phyloP scores from a whole-genome alignment of 2,329 filamentous ascomycete genomes.

The Epichloe amarillans region DNA sequence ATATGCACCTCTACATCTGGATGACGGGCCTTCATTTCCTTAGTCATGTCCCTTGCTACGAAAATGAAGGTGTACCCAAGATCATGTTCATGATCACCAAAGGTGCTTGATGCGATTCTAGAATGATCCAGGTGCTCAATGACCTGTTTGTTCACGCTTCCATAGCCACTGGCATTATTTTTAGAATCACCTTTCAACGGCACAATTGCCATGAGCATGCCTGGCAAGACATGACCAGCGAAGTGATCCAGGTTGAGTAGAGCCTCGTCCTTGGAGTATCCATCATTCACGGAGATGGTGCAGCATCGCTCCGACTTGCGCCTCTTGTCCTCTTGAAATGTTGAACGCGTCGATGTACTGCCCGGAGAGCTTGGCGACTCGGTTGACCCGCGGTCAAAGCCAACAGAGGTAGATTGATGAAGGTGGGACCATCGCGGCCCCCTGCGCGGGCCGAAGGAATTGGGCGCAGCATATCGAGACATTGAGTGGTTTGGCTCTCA shows the following conservation, averaged over 20 bases:
- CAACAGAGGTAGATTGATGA: slow-evolving; percentile 36
- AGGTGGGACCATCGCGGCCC: slow-evolving; percentile 39
- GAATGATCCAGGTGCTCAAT: slow-evolving; percentile 15
- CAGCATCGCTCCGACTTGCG: slow-evolving; percentile 33
- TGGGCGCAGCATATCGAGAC: slow-evolving; percentile 27
- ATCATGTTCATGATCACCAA: slow-evolving; percentile 13
- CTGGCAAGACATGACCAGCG: slow-evolving; percentile 47
- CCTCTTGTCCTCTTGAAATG: slow-evolving; percentile 23
- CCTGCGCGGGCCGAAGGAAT: slow-evolving; percentile 30
- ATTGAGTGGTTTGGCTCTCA: slow-evolving; percentile 15
- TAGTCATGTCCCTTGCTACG: slow-evolving; percentile 56
- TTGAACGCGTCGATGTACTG: slow-evolving; percentile 37
- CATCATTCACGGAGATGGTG: slow-evolving; percentile 53
- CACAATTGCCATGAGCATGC: slow-evolving; percentile 60
- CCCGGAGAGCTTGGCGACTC: slow-evolving; percentile 32
- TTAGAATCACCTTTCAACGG: slow-evolving; percentile 41
- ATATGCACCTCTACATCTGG: slow-evolving; percentile 60
- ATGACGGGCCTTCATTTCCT: slow-evolving; percentile 51
- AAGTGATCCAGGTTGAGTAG: slow-evolving; percentile 65
- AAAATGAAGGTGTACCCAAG: slow-evolving; percentile 47
- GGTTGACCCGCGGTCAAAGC: slow-evolving; percentile 28
- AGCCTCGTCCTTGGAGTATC: slow-evolving; percentile 64
- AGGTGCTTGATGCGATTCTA: slow-evolving; percentile 10
- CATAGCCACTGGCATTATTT: slow-evolving; percentile 14
- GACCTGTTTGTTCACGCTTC: slow-evolving; percentile 19